Base-by-base conservation (phyloP, 345 rosid species). In the Eucalyptus regnans region DNA sequence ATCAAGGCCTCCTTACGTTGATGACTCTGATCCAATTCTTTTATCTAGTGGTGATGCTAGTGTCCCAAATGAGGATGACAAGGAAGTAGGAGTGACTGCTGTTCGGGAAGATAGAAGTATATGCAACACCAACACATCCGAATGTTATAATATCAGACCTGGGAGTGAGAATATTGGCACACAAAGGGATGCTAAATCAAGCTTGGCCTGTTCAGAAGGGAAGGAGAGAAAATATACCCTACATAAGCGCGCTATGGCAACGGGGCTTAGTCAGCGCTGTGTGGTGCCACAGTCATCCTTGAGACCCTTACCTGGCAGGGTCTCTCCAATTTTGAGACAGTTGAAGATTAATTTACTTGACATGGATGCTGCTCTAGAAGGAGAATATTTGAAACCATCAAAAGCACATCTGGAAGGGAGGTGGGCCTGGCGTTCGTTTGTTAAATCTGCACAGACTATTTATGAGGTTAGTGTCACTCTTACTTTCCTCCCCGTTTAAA, bases 341-440 rank as follows among this genome's bases (percentile, higher is more conserved):
- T 95, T 98, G 66, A 98, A 95, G 95, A 93, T 93, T 90, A 93
- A 91, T 94, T 93, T 98, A 92, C 97, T 98, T 88, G 99, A 98
- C 93, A 97, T 98, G 94, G 98, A 96, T 89, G 97, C 97, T 89
- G 98, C 96, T 71, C 93, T 98, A 86, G 92, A 95, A 92, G 97
- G 94, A 92, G 97, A 94, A 91, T 94, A 96, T 90, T 85, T 98
- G 90, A 94, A 94, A 91, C 93, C 95, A 86, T 94, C 99, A 60
- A 98, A 92, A 91, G 93, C 95, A 54, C 88, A 90, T 68, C 68
- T 92, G 66, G 94, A 93, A 49, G 92, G 94, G 91, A 94, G 99
- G 91, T 90, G 94, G 93, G 94, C 97, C 68, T 97, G 99, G 99
- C 97, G 96, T 91, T 91, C 93, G 48, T 93, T 93, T 94, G 97